Evolutionary conservation across 2,329 filamentous ascomycete genomes (phyloP), one percentile per base, ranked within the genome.

Genomic region (Niveomyces coronatus): DNA sequence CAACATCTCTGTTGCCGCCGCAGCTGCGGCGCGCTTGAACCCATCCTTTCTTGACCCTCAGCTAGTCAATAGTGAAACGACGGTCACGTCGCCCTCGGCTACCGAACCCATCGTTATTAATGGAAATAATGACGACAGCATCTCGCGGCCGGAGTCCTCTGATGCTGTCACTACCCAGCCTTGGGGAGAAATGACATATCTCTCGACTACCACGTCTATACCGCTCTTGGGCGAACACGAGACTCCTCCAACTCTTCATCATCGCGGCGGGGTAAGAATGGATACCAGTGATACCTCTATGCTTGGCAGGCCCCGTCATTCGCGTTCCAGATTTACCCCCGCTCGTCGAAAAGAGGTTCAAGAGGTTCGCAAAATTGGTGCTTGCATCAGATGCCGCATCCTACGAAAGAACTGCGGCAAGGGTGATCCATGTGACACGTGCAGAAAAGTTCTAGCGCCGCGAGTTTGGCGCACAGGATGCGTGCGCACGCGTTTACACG

Each of bases 351-450:
- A 74, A 50, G 73, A 81, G 49, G 76, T 82, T 2, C 74, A 79
- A 46, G 72, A 76, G 44, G 73, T 81, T 16, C 70, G 77, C 17
- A 76, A 76, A 47, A 68, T 76, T 24, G 77, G 77, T 5, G 76
- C 77, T 10, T 82, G 77, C 47, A 78, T 80, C 37, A 64, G 77
- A 31, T 82, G 77, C 49, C 68, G 76, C 26, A 79, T 81, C 44
- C 56, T 82, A 24, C 68, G 76, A 41, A 82, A 82, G 57, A 77
- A 74, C 2, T 82, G 77, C 49, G 76, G 74, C n/a, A 70, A 68
- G 42, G 76, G 74, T 22, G 71, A 67, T 6, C 76, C 76, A 0
- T 82, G 77, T 46, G 68, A 73, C 37, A 75, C 76, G 2, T 82
- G 77, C 45, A 68, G 69, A 43, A 79, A 76, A 49, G 76, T 82